Evolutionary conservation across 805 yeast genomes (phyloP), one percentile per base, ranked within the genome.

Genomic region (Alloascoidea africana): DNA sequence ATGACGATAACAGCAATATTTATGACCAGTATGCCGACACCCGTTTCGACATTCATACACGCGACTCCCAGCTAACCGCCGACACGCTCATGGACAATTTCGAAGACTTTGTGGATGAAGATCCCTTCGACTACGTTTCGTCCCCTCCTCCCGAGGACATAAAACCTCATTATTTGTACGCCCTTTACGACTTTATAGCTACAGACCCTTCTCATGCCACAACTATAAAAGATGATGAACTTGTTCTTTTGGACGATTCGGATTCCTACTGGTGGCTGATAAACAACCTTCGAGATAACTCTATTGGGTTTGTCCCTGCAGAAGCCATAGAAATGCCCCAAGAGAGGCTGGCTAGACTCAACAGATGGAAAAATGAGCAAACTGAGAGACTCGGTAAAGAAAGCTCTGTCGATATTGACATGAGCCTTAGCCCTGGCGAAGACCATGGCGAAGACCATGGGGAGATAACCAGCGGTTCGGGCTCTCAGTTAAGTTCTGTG

Each of bases 261-360:
- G 96, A 91, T 57, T 71, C 84, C 42, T 91, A 91, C 58, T 91
- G 98, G 98, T 91, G 98, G 97, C 63, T 89, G 5, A 89, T 91
- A 46, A 55, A 69, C 48, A 53, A 65, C 42, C 62, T 63, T 33
- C 55, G 53, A 34, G 81, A 76, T 52, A 76, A 76, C 2, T 68
- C 75, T 46, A 75, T 89, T 38, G 98, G 98, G 1, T 91, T 87
- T 62, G 93, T 93, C 2, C 98, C 98, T 1, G 97, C 96, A 1
- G 98, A 91, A 54, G 74, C 91, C 41, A 60, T 91, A 27, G 98
- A 91, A 56, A 83, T 95, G 0, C 86, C 83, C 43, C 80, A 75
- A 35, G 98, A 91, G 57, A 65, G 97, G 41, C 58, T 91, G 38
- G 98, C 98, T 0, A 66, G 97, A 39, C 63, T 87, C 32, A 91